Conservation (phyloP, 805 yeast genomes). For the Wickerhamiella sergipiensis region DNA sequence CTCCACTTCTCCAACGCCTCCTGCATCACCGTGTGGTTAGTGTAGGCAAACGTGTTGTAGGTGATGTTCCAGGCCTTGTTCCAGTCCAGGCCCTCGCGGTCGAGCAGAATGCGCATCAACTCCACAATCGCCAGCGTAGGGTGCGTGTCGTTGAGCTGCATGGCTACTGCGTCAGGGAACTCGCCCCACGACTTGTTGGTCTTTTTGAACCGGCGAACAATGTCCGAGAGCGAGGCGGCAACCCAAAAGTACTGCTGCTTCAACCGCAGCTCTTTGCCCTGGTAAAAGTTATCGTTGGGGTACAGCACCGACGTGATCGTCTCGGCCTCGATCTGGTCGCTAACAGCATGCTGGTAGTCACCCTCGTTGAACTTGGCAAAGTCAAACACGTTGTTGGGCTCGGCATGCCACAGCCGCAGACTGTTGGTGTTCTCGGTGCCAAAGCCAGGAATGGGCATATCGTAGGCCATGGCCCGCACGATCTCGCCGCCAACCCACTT, state of each 20-base stretch:
- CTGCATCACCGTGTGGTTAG: constrained; percentile 88
- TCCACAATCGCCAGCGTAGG: constrained; percentile 88
- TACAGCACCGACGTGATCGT: constrained; percentile 84
- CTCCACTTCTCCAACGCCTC: constrained; percentile 98
- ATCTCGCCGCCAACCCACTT: constrained; percentile 83
- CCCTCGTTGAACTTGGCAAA: constrained; percentile 84
- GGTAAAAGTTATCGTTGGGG: constrained; percentile 86
- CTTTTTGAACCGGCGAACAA: constrained; percentile 79
- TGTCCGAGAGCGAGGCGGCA: constrained; percentile 83
- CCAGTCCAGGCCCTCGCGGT: constrained; percentile 72
- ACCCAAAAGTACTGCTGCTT: constrained; percentile 98
- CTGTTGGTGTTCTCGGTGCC: constrained; percentile 68
- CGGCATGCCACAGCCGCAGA: constrained; percentile 78
- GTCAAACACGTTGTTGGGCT: constrained; percentile 84
- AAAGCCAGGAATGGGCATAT: constrained; percentile 87
- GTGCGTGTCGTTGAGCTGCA: constrained; percentile 89
- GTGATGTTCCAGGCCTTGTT: constrained; percentile 77
- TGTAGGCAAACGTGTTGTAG: constrained; percentile 70
- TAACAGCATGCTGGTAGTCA: constrained; percentile 74
- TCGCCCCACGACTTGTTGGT: constrained; percentile 62
- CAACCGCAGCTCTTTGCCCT: constrained; percentile 81
- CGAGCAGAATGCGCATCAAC: constrained; percentile 73
- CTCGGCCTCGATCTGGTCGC: constrained; percentile 77
- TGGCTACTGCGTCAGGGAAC: constrained; percentile 76
- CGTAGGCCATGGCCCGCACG: constrained; percentile 79